Conservation (phyloP, 2,329 filamentous ascomycete genomes). For the Nothophaeocryptopus gaeumannii region DNA sequence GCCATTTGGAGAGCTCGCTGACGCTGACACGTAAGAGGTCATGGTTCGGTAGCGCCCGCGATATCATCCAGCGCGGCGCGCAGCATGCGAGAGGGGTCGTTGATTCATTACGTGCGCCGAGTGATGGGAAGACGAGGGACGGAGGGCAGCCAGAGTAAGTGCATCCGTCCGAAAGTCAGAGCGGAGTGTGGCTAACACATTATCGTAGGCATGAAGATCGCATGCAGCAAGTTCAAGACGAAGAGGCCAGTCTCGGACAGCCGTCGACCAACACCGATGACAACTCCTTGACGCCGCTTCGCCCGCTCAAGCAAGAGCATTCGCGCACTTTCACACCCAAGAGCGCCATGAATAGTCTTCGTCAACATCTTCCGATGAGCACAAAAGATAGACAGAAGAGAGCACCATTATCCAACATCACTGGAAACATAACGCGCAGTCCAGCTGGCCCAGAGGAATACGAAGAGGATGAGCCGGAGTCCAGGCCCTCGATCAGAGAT, state of each 20-base stretch:
- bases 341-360: conserved; percentile 21
- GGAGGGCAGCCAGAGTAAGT: conserved; percentile 6
- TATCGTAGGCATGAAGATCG: no score
- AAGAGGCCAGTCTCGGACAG: not conserved
- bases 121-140: conserved; percentile 6
- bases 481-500: not conserved
- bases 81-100: conserved; percentile 13
- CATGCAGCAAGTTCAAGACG: not conserved
- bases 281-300: conserved; percentile 13
- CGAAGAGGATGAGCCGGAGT: not conserved
- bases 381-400: conserved; percentile 16
- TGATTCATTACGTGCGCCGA: conserved; percentile 8
- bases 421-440: not conserved
- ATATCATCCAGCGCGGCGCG: conserved; percentile 15
- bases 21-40: conserved; percentile 23
- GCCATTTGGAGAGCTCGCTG: conserved; percentile 16
- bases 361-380: conserved; percentile 19
- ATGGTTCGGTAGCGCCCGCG: conserved; percentile 24
- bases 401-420: conserved; percentile 14
- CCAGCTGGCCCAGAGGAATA: conserved; percentile 3
- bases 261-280: not conserved
- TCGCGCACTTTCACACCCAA: conserved; percentile 20
- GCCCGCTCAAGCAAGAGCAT: conserved; percentile 6
- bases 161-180: no score
- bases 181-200: no score